Evolutionary conservation across 768 basidiomycete species (phyloP), one percentile per base, ranked within the genome.

Genomic region (Boletus rubropictus): DNA sequence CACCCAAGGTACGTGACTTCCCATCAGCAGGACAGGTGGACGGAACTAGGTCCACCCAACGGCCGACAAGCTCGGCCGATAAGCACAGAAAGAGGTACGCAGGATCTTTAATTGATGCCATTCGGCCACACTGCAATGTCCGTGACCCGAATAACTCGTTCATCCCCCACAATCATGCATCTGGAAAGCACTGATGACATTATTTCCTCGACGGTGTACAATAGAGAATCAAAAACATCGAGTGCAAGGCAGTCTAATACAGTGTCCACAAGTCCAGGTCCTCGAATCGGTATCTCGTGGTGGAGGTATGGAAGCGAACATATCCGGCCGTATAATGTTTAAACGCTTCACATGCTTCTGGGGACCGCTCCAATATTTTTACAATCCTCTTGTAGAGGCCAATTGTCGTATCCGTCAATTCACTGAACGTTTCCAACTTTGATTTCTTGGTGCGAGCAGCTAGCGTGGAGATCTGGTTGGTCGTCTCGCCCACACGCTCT

Each of bases 381-480:
- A 63, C 36, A 10, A 62, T 53, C 24, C 48, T 54, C 5, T 51
- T 42, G 40, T 67, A 59, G 10, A 62, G 51, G 1, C 50, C 44
- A 0, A 58, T 59, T 7, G 65, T 62, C 7, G 59, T 59, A 20
- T 62, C 52, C 5, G 62, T 58, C 5, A 72, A 27, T 3, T 47
- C 48, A 1, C 32, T n/a, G 2, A 66, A 56, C 5, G 52, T 54
- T 7, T 65, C 62, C 39, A 62, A 37, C 44, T 70, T 72, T 4
- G 62, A 51, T 7, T 45, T 39, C 3, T 53, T 48, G 3, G 52
- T 46, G 22, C 50, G 57, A 10, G 51, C 49, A 0, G 71, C 70
- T 0, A 65, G 45, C 14, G 59, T 49, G 1, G 72, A 70, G 28
- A 72, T 53, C 22, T 59, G 66, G 46, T 72, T 73, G 29, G 62